Evolutionary conservation across 1,284 basidiomycete genomes (phyloP).

Genomic region (Cutaneotrichosporon sp.): DNA sequence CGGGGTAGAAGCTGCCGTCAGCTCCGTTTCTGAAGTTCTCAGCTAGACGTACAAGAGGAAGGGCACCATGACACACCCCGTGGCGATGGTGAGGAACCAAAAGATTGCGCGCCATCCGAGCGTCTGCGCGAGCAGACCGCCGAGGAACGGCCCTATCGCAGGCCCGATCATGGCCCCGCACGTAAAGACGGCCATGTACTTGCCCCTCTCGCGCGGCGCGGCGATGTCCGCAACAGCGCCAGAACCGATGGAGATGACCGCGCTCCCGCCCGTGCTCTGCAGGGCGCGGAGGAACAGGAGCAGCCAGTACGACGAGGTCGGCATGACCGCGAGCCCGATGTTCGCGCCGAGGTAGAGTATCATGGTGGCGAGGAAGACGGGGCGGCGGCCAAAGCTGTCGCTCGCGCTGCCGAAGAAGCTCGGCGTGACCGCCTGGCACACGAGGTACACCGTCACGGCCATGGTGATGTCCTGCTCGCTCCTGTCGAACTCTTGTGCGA

Average conservation of each 20-base stretch:
- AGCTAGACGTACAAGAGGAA: slow-evolving; percentile 34
- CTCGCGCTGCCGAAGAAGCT: slow-evolving; percentile 47
- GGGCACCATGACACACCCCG: slow-evolving; percentile 10
- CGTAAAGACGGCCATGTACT: slow-evolving; percentile 45
- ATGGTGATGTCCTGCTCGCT: slow-evolving; percentile 45
- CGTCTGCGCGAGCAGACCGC: slow-evolving; percentile 32
- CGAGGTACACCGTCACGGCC: slow-evolving; percentile 50
- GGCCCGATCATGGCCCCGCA: slow-evolving; percentile 18
- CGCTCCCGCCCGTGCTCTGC: slow-evolving; percentile 50
- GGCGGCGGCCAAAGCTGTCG: slow-evolving; percentile 45
- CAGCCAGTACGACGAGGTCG: slow-evolving; percentile 46
- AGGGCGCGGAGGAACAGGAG: slow-evolving; percentile 48
- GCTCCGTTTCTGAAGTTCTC: background rate
- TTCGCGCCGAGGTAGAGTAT: slow-evolving; percentile 48
- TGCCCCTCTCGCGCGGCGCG: slow-evolving; percentile 50
- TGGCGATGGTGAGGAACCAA: slow-evolving; percentile 36
- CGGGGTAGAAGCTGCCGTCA: slow-evolving; percentile 42
- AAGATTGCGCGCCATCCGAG: slow-evolving; percentile 37
- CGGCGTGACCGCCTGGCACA: slow-evolving; percentile 53
- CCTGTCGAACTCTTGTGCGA: slow-evolving; percentile 39
- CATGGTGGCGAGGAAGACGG: slow-evolving; percentile 49
- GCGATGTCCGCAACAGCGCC: slow-evolving; percentile 51
- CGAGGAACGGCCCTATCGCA: slow-evolving; percentile 33
- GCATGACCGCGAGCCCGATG: slow-evolving; percentile 48
- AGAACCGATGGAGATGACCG: slow-evolving; percentile 50